Evolutionary conservation across 2,329 filamentous ascomycete species (phyloP).

Genomic region (Hypoxylon sp.): DNA sequence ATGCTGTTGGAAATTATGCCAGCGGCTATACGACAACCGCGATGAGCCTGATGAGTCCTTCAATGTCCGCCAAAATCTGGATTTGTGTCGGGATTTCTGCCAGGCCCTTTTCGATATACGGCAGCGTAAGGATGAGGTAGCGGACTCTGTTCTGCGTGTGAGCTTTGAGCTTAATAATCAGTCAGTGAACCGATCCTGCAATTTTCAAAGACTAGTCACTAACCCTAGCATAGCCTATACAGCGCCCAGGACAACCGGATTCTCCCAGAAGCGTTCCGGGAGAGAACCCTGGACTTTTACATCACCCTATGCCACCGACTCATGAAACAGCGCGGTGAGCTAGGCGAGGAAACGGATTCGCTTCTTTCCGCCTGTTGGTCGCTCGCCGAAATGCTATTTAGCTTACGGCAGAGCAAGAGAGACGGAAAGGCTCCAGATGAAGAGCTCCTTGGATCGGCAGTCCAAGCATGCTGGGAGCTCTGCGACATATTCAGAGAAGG

Average conservation of each 20-base stretch:
- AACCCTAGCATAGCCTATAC: constrained; percentile 71
- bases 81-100: constrained; percentile 92
- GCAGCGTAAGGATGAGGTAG: constrained; percentile 80
- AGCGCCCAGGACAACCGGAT: constrained; percentile 86
- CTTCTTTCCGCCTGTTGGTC: constrained; percentile 90
- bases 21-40: constrained; percentile 86
- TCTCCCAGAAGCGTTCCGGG: constrained; percentile 87
- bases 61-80: constrained; percentile 81
- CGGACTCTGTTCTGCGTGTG: constrained; percentile 89
- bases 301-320: constrained; percentile 92
- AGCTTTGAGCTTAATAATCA: constrained; percentile 98
- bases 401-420: constrained; percentile 83
- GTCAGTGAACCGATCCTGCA: constrained; percentile 57
- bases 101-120: constrained; percentile 91
- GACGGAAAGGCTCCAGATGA: constrained; percentile 82
- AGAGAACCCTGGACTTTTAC: constrained; percentile 94
- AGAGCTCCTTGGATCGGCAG: constrained; percentile 86
- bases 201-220: constrained; percentile 16
- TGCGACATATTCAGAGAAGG: constrained; percentile 94
- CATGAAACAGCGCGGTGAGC: constrained; percentile 91
- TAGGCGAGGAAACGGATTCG: constrained; percentile 86
- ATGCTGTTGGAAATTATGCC: constrained; percentile 93
- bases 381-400: constrained; percentile 93
- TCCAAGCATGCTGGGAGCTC: constrained; percentile 95
- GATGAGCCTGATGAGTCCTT: constrained; percentile 77